Evolutionary conservation across 2,329 filamentous ascomycete genomes (phyloP), one percentile per base, ranked within the genome.

Genomic region (Lojkania enalia): DNA sequence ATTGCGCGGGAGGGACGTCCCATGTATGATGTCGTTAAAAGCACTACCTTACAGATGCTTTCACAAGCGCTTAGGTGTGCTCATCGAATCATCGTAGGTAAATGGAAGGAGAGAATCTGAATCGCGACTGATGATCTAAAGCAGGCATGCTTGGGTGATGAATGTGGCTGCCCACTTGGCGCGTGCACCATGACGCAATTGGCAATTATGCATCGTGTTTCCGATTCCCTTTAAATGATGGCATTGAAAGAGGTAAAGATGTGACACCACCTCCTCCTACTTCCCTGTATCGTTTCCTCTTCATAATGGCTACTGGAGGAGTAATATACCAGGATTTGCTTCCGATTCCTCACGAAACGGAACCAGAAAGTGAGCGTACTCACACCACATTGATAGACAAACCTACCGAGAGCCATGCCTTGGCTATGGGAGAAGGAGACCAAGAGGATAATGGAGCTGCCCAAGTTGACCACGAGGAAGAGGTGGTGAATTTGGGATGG

Each of bases 401-500:
- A 35, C 70, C 75, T 9, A 77, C 74, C 4, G 67, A 66, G 20
- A 76, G 73, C 57, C 75, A 78, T 66, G 71, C 71, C 5, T 64
- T 78, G 41, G 75, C 75, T 13, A 59, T 71, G 48, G 64, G 64
- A 23, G 58, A 63, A 23, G 59, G 72, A 14, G 73, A 76, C 18
- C 52, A 52, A 12, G 60, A 62, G 27, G 64, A 74, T 47, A 73
- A 70, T 56, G 77, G 77, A 69, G 45, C 64, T 19, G 74, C 72
- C 2, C 74, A 77, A 56, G 35, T 67, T 19, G 53, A 52, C 6
- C 71, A 75, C 55, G 67, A 62, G 13, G 60, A 74, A 25, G 83
- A 86, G 46, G 83, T 86, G 2, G 77, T 77, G 35, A 77, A 88
- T 55, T 64, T 88, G 14, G 86, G 86, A n/a, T 88, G 86, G 86